These are phyloP conservation scores for Botrytis byssoidea DNA, from an alignment of 2,329 filamentous ascomycete genomes.

Conservation along the genomic window DNA sequence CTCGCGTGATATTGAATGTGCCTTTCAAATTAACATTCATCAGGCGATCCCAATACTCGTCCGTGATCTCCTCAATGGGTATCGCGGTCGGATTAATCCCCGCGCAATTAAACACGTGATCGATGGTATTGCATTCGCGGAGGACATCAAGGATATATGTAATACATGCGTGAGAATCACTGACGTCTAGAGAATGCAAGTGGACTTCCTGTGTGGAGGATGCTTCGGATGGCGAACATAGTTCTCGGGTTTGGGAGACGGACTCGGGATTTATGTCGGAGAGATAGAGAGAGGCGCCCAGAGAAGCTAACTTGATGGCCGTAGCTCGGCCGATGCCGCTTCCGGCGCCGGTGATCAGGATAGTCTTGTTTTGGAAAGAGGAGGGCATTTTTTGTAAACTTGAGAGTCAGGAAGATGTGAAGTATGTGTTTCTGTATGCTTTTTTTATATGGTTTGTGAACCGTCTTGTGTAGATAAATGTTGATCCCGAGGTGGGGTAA, in stretches of 20 bases:
- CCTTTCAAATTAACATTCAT: slow-evolving; percentile 46
- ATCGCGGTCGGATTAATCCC: slow-evolving; percentile 49
- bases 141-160: slow-evolving; percentile 32
- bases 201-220: background rate
- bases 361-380: slow-evolving; percentile 28
- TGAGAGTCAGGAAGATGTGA: background rate
- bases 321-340: slow-evolving; percentile 37
- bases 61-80: slow-evolving; percentile 42
- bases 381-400: background rate
- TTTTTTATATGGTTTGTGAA: background rate
- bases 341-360: slow-evolving; percentile 37
- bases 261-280: slow-evolving; percentile 35
- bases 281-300: slow-evolving; percentile 35
- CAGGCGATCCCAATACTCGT: slow-evolving; percentile 49
- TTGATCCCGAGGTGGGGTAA: background rate
- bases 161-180: background rate
- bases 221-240: slow-evolving; percentile 9
- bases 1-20: slow-evolving; percentile 46
- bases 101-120: slow-evolving; percentile 45
- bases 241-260: slow-evolving; percentile 26
- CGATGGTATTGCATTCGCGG: background rate
- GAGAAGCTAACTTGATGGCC: slow-evolving; percentile 32
- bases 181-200: background rate
- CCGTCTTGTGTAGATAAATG: background rate
- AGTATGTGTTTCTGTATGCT: background rate